These are phyloP conservation scores for Fusarium sp. DNA, from an alignment of 2,329 filamentous ascomycete genomes.

Conservation along the genomic window DNA sequence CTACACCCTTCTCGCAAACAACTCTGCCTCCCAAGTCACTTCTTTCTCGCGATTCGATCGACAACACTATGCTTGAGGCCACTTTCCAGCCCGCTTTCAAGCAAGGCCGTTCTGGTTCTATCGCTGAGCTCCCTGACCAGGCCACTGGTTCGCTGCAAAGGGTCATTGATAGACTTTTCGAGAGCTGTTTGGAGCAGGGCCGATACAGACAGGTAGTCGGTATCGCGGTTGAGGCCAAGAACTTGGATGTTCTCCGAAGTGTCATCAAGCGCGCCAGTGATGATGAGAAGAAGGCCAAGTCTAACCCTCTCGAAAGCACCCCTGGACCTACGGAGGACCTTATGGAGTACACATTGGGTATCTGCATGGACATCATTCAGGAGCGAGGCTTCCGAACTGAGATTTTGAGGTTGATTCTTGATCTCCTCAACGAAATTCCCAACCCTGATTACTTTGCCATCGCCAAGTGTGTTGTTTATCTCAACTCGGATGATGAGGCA, in stretches of 20 bases:
- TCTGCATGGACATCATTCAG: constrained; percentile 98
- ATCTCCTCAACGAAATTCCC: constrained; percentile 92
- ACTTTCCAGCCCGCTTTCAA: constrained; percentile 67
- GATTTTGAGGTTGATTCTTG: constrained; percentile 92
- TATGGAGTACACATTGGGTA: constrained; percentile 95
- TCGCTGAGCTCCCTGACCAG: constrained; percentile 76
- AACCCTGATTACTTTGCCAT: constrained; percentile 98
- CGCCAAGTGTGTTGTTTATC: constrained; percentile 95
- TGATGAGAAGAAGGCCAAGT: constrained; percentile 79
- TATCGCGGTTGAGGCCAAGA: constrained; percentile 95
- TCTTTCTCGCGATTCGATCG: constrained; percentile 82
- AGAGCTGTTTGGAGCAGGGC: constrained; percentile 86
- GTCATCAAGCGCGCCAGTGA: constrained; percentile 92
- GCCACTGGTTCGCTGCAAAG: constrained; percentile 83
- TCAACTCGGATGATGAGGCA: constrained; percentile 92
- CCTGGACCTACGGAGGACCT: constrained; percentile 83
- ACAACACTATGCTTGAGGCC: constrained; percentile 72
- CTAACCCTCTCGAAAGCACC: constrained; percentile 63
- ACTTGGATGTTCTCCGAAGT: constrained; percentile 85
- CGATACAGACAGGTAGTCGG: constrained; percentile 96
- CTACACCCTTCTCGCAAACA: constrained; percentile 95
- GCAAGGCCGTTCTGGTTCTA: constrained; percentile 67
- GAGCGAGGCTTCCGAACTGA: constrained; percentile 86
- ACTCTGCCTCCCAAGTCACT: constrained; percentile 94
- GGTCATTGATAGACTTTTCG: constrained; percentile 90